Percentiles rank a stretch among this genome's conserved stretches.
Conservation (phyloP, 2,329 filamentous ascomycete genomes). For the Pezicula carpinea region DNA sequence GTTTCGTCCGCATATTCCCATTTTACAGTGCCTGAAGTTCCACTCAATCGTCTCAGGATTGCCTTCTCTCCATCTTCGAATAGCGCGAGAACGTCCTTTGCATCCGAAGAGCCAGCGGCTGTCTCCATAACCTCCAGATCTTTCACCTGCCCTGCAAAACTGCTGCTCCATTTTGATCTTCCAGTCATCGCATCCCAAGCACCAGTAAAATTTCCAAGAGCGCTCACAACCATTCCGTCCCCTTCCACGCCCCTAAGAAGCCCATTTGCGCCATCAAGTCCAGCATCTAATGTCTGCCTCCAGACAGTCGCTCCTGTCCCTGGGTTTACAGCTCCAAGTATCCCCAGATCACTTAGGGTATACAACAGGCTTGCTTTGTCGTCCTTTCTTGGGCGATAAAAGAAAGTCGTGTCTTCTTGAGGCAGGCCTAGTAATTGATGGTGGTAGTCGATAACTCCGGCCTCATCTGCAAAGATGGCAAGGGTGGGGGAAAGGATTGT, state of each 20-base stretch:
- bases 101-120: slow-evolving; percentile 42
- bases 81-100: slow-evolving; percentile 70
- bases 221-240: slow-evolving; percentile 73
- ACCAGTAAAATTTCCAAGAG: slow-evolving; percentile 63
- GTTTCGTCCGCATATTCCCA: slow-evolving; percentile 74
- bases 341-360: slow-evolving; percentile 77
- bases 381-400: slow-evolving; percentile 77
- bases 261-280: slow-evolving; percentile 31
- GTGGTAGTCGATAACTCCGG: slow-evolving; percentile 89
- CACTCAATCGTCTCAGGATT: slow-evolving; percentile 67
- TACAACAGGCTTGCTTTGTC: slow-evolving; percentile 89
- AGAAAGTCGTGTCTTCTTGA: slow-evolving; percentile 81
- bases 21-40: slow-evolving; percentile 63
- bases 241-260: slow-evolving; percentile 71
- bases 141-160: slow-evolving; percentile 53
- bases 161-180: slow-evolving; percentile 68
- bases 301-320: slow-evolving; percentile 80
- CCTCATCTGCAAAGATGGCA: slow-evolving; percentile 86
- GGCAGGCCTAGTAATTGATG: slow-evolving; percentile 83
- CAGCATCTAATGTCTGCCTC: slow-evolving; percentile 68
- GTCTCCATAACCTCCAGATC: slow-evolving; percentile 74
- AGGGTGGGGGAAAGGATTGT: slow-evolving; percentile 23
- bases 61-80: slow-evolving; percentile 51
- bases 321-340: slow-evolving; percentile 86
- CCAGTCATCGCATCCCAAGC: slow-evolving; percentile 84